phyloP scores from a whole-genome alignment of 176 grass and related monocot genomes.

The Bolboschoenus planiculmis region DNA sequence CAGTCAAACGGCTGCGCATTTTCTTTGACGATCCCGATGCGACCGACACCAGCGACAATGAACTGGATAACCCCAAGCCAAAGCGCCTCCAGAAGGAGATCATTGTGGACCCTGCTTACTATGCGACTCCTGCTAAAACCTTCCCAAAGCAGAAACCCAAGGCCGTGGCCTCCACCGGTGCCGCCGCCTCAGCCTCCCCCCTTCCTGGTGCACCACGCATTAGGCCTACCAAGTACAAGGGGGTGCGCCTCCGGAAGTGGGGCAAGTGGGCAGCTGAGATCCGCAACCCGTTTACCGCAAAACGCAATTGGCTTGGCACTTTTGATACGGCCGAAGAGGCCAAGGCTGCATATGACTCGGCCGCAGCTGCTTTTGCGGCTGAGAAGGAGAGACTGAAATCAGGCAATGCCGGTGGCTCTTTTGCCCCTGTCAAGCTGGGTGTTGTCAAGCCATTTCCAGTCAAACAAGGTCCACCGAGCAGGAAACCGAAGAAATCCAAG shows the following conservation, averaged over 20 bases:
- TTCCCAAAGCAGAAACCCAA: not conserved
- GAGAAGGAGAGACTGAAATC: slow-evolving; percentile 35
- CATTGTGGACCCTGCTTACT: slow-evolving; percentile 25
- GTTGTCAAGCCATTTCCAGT: not conserved
- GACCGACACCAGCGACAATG: slow-evolving; percentile 64
- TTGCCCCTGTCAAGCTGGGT: not conserved
- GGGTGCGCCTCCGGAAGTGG: slow-evolving; percentile 76
- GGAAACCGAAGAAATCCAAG: not conserved
- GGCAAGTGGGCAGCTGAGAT: slow-evolving; percentile 95
- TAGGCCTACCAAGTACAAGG: slow-evolving; percentile 37
- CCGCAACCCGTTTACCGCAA: slow-evolving; percentile 69
- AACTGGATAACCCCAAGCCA: not conserved
- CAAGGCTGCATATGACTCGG: slow-evolving; percentile 47
- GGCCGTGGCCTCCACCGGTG: not conserved
- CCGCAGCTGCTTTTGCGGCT: slow-evolving; percentile 44
- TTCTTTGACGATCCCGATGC: slow-evolving; percentile 70
- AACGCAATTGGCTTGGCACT: slow-evolving; percentile 86
- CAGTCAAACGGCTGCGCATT: slow-evolving; percentile 43
- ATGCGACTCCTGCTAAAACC: not conserved
- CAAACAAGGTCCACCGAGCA: not conserved
- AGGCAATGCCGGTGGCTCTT: not conserved
- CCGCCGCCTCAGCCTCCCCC: not conserved
- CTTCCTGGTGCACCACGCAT: not conserved
- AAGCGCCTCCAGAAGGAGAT: slow-evolving; percentile 46
- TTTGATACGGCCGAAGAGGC: slow-evolving; percentile 56